A percentile compares a stretch with the other conserved stretches of the same genome.
Conservation (phyloP, 495 filamentous ascomycete species). For the Pyrenula aspistea region DNA sequence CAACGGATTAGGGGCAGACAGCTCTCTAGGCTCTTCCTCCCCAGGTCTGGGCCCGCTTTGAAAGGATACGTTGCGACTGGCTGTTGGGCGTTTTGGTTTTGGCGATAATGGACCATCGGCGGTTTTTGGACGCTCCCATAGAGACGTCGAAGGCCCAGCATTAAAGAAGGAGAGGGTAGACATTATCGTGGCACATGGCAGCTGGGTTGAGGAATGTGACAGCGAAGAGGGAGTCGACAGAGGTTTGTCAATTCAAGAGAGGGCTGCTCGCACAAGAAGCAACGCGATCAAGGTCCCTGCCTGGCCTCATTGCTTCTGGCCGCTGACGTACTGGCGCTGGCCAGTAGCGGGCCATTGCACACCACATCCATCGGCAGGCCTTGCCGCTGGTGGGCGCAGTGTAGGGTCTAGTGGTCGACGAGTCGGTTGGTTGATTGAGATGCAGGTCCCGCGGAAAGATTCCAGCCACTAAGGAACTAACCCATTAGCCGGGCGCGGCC, state of each 20-base stretch:
- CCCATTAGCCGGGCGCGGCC: not conserved
- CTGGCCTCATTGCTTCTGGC: not conserved
- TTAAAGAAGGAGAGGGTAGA: not conserved
- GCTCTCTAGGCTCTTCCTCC: not conserved
- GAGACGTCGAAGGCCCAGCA: not conserved
- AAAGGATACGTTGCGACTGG: conserved; percentile 1
- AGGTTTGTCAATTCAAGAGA: not conserved
- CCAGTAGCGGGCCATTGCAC: not conserved
- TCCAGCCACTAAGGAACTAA: not conserved
- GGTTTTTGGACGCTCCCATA: not conserved
- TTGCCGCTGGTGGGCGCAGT: not conserved
- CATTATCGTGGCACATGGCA: not conserved
- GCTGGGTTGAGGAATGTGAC: not conserved
- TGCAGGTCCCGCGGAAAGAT: not conserved
- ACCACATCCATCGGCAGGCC: too few relatives aligned
- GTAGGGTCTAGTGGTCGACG: not conserved
- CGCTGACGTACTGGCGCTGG: not conserved
- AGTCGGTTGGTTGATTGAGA: not conserved
- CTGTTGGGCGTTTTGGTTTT: not conserved
- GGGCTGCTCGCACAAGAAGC: not conserved
- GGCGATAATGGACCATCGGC: not conserved
- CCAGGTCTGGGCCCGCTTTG: not conserved
- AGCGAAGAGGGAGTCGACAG: not conserved
- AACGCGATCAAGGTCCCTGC: not conserved
- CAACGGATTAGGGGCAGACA: not conserved